Evolutionary conservation across 305 asterid genomes (phyloP).

Genomic region (Solanum aculeatissimum): DNA sequence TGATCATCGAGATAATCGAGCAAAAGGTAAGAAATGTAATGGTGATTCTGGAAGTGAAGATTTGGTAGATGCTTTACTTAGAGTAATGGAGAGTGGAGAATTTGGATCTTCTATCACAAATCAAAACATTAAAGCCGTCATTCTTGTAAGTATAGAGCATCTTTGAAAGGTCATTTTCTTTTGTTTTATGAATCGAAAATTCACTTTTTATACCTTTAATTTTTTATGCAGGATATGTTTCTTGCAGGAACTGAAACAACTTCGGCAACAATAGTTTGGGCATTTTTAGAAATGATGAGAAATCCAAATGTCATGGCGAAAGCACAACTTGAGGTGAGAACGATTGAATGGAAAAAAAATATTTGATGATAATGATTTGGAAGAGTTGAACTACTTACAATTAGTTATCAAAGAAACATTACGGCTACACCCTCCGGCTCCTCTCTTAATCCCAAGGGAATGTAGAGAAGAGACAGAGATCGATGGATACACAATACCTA

Average conservation of each 20-base stretch:
- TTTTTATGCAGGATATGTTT: too few species aligned
- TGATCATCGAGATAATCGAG: background rate
- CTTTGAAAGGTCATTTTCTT: too few species aligned
- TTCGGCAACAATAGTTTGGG: too few species aligned
- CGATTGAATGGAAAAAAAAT: background rate
- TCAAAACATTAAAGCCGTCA: background rate
- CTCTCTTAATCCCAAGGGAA: background rate
- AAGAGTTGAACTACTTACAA: background rate
- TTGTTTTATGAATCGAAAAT: background rate
- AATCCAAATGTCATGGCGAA: background rate
- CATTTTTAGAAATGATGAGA: background rate
- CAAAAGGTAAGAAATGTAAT: background rate
- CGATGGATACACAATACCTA: background rate
- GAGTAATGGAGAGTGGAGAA: background rate
- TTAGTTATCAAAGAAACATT: background rate
- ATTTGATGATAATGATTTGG: background rate
- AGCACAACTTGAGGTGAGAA: background rate
- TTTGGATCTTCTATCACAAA: background rate
- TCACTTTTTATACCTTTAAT: background rate
- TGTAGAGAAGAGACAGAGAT: background rate
- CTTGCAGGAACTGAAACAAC: too few species aligned
- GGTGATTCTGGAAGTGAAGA: background rate
- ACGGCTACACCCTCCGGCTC: background rate
- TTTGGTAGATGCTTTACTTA: background rate
- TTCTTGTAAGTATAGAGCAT: too few species aligned